Conservation (phyloP, 2,329 filamentous ascomycete species). For the Aspergillus oerlinghausenensis region DNA sequence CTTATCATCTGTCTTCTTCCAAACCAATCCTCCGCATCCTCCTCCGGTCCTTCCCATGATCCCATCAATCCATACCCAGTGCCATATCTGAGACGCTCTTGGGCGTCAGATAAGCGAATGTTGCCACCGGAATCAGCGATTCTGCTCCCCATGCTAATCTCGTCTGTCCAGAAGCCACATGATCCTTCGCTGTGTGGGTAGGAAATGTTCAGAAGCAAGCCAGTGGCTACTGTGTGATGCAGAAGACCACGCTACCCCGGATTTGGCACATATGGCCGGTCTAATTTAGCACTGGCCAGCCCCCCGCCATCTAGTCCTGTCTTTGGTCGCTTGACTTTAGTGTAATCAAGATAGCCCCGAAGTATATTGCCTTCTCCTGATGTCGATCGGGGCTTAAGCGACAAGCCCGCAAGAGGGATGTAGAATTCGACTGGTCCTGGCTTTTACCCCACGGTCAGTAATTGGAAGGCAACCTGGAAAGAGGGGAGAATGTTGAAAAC, state of each 20-base stretch:
- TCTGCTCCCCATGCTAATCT: not conserved
- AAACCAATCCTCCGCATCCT: not conserved
- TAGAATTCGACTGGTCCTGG: not conserved
- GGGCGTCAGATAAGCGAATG: not conserved
- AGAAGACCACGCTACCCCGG: not conserved
- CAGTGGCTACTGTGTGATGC: not conserved
- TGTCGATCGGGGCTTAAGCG: not conserved
- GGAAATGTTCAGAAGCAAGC: not conserved
- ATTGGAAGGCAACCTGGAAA: not conserved
- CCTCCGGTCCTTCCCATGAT: not conserved
- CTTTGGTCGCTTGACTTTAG: not conserved
- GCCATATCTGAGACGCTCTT: not conserved
- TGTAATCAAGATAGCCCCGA: not conserved
- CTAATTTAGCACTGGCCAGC: not conserved
- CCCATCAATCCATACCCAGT: not conserved
- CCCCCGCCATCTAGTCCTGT: not conserved
- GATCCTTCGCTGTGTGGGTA: not conserved
- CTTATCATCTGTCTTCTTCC: not conserved
- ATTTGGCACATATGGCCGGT: not conserved
- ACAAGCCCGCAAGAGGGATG: not conserved
- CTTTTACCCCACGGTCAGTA: not conserved
- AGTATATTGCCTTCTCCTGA: not conserved
- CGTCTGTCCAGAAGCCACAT: not conserved
- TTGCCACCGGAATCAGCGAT: not conserved
- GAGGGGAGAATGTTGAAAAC: not conserved